phyloP scores from a whole-genome alignment of 148 eudicot species.

The Drosera capensis region DNA sequence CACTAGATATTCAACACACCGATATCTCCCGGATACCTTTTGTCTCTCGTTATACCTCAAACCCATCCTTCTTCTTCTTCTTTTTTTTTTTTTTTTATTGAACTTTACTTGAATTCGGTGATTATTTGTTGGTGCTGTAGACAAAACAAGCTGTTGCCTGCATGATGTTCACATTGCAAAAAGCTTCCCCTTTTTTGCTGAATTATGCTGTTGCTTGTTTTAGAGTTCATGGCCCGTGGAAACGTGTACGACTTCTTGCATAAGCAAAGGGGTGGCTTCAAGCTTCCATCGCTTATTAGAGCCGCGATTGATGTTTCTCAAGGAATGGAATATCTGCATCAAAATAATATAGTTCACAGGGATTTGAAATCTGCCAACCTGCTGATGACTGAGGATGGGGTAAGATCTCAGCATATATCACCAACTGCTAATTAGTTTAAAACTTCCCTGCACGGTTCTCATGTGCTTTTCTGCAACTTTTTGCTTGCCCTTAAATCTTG shows the following conservation, averaged over 20 bases:
- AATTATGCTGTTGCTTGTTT: conserved; percentile 6
- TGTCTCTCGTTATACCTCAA: too few relatives aligned
- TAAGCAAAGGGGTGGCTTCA: conserved; percentile 43
- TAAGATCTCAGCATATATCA: conserved; percentile 19
- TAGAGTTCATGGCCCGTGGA: conserved; percentile 78
- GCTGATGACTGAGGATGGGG: conserved; percentile 64
- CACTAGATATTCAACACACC: too few relatives aligned
- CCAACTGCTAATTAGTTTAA: too few relatives aligned
- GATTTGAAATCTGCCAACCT: conserved; percentile 89
- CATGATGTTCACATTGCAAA: background rate
- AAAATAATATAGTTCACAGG: conserved; percentile 69
- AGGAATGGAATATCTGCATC: conserved; percentile 85
- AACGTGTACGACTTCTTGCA: conserved; percentile 68
- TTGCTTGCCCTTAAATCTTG: background rate
- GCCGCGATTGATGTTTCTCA: conserved; percentile 67
- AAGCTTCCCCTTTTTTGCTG: conserved; percentile 10
- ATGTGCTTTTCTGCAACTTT: background rate
- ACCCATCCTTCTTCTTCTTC: too few relatives aligned
- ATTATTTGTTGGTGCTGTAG: background rate
- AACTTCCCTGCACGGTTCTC: too few relatives aligned
- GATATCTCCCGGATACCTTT: too few relatives aligned
- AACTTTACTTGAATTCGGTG: too few relatives aligned
- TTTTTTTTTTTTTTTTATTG: too few relatives aligned
- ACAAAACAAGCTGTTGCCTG: background rate
- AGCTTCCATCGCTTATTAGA: conserved; percentile 44